Conservation (phyloP, 2,329 filamentous ascomycete genomes). For the Nemania diffusa region DNA sequence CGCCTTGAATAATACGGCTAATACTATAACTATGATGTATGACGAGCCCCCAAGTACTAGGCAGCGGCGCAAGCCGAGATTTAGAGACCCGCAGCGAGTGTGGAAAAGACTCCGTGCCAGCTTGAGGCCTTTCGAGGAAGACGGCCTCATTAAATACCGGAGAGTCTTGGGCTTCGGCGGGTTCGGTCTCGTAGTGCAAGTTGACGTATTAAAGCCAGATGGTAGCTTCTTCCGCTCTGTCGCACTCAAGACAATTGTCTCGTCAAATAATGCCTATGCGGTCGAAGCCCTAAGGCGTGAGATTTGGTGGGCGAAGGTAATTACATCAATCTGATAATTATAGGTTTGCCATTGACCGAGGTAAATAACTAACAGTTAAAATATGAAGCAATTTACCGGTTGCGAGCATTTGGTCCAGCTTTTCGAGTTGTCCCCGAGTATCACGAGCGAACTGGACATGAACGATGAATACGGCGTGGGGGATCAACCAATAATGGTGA, state of each 20-base stretch:
- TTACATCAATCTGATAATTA: background rate
- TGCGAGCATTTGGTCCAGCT: slow-evolving; percentile 30
- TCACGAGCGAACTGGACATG: background rate
- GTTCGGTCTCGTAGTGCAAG: slow-evolving; percentile 25
- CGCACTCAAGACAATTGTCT: slow-evolving; percentile 22
- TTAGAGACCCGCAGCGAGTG: slow-evolving; percentile 6
- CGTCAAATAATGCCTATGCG: fast-evolving
- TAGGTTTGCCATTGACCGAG: background rate
- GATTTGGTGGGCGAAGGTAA: slow-evolving; percentile 26
- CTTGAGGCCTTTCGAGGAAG: background rate
- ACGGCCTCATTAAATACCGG: slow-evolving; percentile 8
- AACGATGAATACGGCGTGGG: slow-evolving; percentile 6
- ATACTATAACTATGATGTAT: background rate
- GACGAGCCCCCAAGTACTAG: background rate
- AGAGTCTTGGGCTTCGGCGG: slow-evolving; percentile 30
- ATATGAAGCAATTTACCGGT: slow-evolving; percentile 21
- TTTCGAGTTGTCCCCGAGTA: background rate
- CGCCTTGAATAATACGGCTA: background rate
- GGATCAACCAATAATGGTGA: slow-evolving; percentile 12
- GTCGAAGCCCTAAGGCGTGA: slow-evolving; percentile 3
- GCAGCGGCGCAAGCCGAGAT: background rate
- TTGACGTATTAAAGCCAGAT: slow-evolving; percentile 2
- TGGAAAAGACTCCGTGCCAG: slow-evolving; percentile 16
- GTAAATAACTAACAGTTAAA: background rate
- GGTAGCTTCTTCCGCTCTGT: background rate